Base-by-base conservation (phyloP, 495 filamentous ascomycete genomes). In the Acidomyces sp. region DNA sequence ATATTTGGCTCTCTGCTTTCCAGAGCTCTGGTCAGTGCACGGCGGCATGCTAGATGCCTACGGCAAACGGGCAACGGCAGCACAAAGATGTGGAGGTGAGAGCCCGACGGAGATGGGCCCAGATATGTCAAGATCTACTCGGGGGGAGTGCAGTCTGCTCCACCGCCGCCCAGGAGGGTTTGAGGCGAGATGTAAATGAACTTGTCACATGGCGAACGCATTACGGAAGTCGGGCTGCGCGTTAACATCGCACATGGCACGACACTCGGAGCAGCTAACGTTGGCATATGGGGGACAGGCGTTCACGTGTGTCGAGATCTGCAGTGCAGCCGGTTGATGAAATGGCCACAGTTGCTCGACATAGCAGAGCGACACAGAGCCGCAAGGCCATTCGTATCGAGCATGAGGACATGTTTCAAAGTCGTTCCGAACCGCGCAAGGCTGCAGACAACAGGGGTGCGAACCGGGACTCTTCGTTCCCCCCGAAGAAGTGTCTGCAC, bases 391-490 rank as follows among this genome's bases (percentile, higher is more conserved):
- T 39, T 39, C 36, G 20, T 39, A 28, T 39, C 23, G 4, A 40
- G 37, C 35, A n/a, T 40, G 11, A 28, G 9, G 26, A 29, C 13
- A 29, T 29, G 43, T 46, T 46, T 46, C 43, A 34, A 29, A 12
- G 18, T 40, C 26, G 19, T 13, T 40, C 36, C 13, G 9, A 39
- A 24, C 26, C 6, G 34, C 23, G 43, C 43, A 40, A 46, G 43
- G 37, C 43, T 40, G 35, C 43, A 39, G 23, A 12, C 23, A 37
- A 39, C 39, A 45, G 23, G 16, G 33, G 25, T 35, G n/a, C 5
- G 6, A 17, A 20, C 13, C 17, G 28, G 31, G 6, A 24, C 6
- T 19, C 11, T 9, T 6, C 20, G 20, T 34, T 10, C 5, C 15
- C 7, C 15, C 20, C 34, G 34, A 7, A 16, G 15, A 23, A 7